Percentiles rank a stretch among this genome's conserved stretches.
These are phyloP conservation scores for Athelia sp. DNA, from an alignment of 1,284 basidiomycete species.

Conservation along the genomic window DNA sequence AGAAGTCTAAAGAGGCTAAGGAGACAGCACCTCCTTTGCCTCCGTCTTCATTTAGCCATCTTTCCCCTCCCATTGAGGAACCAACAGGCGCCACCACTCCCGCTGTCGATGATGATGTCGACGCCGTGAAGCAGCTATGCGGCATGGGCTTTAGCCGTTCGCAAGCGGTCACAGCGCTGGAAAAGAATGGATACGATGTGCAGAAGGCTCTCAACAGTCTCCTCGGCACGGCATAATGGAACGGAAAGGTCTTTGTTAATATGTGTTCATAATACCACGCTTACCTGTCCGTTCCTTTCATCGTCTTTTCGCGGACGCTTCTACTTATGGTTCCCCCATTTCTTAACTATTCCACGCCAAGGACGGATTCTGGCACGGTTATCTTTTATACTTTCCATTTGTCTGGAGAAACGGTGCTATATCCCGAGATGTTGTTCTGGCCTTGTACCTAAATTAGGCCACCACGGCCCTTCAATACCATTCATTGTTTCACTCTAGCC, in stretches of 20 bases:
- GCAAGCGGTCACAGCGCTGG: slow-evolving; percentile 75
- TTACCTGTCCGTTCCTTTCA: background rate
- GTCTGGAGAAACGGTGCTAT: background rate
- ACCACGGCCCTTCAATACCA: too few relatives aligned
- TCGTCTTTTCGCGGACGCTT: slow-evolving; percentile 1
- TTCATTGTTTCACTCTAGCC: too few relatives aligned
- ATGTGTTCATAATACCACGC: background rate
- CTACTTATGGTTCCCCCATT: background rate
- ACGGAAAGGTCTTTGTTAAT: slow-evolving; percentile 4
- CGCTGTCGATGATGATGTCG: slow-evolving; percentile 67
- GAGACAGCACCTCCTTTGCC: slow-evolving; percentile 46
- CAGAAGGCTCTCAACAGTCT: slow-evolving; percentile 69
- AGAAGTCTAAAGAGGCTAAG: slow-evolving; percentile 44
- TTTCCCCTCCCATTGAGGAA: slow-evolving; percentile 43
- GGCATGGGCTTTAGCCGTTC: slow-evolving; percentile 80
- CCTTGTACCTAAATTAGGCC: too few relatives aligned
- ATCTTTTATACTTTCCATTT: slow-evolving; percentile 6
- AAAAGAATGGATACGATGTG: slow-evolving; percentile 71
- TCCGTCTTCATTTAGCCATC: slow-evolving; percentile 33
- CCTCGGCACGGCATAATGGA: slow-evolving; percentile 30
- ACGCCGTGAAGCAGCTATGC: slow-evolving; percentile 70
- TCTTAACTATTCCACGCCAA: background rate
- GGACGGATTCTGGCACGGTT: background rate
- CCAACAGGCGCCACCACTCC: slow-evolving; percentile 40
- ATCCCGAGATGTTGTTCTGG: too few relatives aligned